Conservation (phyloP, 495 filamentous ascomycete genomes). For the Penicillium argentinense region DNA sequence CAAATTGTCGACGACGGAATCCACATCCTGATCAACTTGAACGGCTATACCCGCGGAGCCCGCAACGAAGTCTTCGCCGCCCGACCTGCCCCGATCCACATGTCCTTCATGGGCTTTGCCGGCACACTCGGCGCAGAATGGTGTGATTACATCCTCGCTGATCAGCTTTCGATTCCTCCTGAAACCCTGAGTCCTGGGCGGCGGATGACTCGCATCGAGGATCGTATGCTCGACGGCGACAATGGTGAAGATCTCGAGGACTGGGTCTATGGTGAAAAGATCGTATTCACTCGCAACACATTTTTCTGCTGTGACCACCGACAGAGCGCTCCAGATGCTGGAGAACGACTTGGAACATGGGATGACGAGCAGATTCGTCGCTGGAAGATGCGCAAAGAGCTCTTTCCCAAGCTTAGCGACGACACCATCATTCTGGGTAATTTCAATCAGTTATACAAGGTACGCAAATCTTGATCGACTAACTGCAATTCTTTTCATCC, state of each 20-base stretch:
- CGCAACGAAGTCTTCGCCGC: slow-evolving; percentile 97
- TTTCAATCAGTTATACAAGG: slow-evolving; percentile 99
- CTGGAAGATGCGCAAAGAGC: slow-evolving; percentile 92
- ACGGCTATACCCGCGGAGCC: slow-evolving; percentile 96
- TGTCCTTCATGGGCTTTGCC: slow-evolving; percentile 99
- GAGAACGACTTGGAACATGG: slow-evolving; percentile 68
- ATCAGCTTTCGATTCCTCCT: slow-evolving; percentile 80
- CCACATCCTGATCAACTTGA: slow-evolving; percentile 95
- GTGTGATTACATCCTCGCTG: slow-evolving; percentile 97
- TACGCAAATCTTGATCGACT: slow-evolving; percentile 40
- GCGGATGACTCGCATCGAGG: slow-evolving; percentile 69
- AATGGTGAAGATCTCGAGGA: slow-evolving; percentile 60
- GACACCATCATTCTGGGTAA: slow-evolving; percentile 93
- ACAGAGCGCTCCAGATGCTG: slow-evolving; percentile 80
- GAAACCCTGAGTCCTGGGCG: slow-evolving; percentile 78
- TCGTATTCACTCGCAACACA: slow-evolving; percentile 90
- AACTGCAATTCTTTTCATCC: slow-evolving; percentile 1
- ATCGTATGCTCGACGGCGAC: slow-evolving; percentile 68
- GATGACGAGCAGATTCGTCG: slow-evolving; percentile 78
- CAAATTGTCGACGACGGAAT: slow-evolving; percentile 93
- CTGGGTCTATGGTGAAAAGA: slow-evolving; percentile 97
- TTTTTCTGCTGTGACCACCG: slow-evolving; percentile 99
- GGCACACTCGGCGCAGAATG: slow-evolving; percentile 96
- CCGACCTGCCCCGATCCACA: slow-evolving; percentile 91
- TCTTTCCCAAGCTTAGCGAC: slow-evolving; percentile 83